Percentiles rank a stretch among this genome's conserved stretches.
phyloP scores from a whole-genome alignment of 352 stramenopile species.

The Lagenidium giganteum region DNA sequence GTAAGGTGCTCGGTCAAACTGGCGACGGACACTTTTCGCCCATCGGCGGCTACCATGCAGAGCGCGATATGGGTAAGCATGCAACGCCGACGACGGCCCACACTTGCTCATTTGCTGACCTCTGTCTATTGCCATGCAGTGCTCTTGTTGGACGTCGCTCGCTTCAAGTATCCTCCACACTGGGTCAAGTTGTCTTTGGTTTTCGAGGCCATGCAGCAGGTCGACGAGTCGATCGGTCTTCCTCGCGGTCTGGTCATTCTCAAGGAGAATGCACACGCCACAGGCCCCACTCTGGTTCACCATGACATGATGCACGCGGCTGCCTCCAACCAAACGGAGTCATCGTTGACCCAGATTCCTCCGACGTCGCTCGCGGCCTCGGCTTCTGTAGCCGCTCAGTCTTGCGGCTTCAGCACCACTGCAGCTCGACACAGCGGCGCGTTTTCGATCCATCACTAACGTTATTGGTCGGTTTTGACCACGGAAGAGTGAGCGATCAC shows the following conservation, averaged over 20 bases:
- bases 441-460: no score
- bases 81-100: no score
- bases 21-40: slow-evolving; percentile 96
- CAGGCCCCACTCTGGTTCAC: slow-evolving; percentile 27
- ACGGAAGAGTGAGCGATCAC: no score
- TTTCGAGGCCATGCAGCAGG: slow-evolving; percentile 41
- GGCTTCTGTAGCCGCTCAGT: no score
- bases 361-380: no score
- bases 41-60: slow-evolving; percentile 92
- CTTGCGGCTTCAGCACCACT: no score
- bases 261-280: slow-evolving; percentile 15
- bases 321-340: no score
- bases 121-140: slow-evolving; percentile 36
- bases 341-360: no score
- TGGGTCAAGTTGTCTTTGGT: slow-evolving; percentile 60
- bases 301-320: no score
- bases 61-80: slow-evolving; percentile 78
- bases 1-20: slow-evolving; percentile 90
- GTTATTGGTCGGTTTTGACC: no score
- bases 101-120: slow-evolving; percentile 1
- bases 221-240: slow-evolving; percentile 42
- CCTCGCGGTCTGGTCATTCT: slow-evolving; percentile 19
- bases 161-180: slow-evolving; percentile 95
- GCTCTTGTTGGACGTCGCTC: slow-evolving; percentile 94
- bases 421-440: no score